These are phyloP conservation scores for Rhododendron vialii DNA, from an alignment of 148 eudicot species.

Conservation along the genomic window DNA sequence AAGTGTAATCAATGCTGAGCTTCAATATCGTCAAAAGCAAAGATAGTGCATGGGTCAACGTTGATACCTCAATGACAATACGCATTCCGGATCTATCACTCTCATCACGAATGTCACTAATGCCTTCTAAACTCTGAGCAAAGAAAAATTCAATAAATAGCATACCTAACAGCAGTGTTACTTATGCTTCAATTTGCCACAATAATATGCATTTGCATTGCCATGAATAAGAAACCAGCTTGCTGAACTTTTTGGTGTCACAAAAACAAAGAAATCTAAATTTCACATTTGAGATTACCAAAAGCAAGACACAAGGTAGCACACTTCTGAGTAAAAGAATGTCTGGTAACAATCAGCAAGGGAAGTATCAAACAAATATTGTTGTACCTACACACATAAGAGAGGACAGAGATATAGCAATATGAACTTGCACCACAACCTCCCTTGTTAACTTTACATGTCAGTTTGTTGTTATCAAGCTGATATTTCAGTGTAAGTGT, in stretches of 20 bases:
- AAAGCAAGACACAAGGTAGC: background rate
- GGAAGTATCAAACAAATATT: background rate
- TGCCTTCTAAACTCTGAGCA: slow-evolving; percentile 73
- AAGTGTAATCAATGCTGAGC: background rate
- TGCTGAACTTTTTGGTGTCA: background rate
- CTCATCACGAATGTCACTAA: slow-evolving; percentile 94
- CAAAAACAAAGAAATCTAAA: background rate
- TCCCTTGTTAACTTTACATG: background rate
- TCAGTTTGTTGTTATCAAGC: background rate
- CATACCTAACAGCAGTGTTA: background rate
- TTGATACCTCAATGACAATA: slow-evolving; percentile 79
- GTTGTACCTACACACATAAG: background rate
- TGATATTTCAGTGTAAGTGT: background rate
- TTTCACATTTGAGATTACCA: background rate
- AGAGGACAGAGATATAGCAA: background rate
- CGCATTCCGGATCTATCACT: slow-evolving; percentile 99
- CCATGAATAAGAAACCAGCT: background rate
- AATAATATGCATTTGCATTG: background rate
- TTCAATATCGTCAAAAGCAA: background rate
- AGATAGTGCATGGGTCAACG: background rate
- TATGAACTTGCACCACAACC: background rate
- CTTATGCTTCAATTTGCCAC: background rate
- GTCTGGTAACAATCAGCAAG: background rate
- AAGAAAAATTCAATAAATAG: background rate
- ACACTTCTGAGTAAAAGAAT: background rate